Evolutionary conservation across 306 rosid genomes (phyloP), one percentile per base, ranked within the genome.

Genomic region (Gleditsia sinensis): DNA sequence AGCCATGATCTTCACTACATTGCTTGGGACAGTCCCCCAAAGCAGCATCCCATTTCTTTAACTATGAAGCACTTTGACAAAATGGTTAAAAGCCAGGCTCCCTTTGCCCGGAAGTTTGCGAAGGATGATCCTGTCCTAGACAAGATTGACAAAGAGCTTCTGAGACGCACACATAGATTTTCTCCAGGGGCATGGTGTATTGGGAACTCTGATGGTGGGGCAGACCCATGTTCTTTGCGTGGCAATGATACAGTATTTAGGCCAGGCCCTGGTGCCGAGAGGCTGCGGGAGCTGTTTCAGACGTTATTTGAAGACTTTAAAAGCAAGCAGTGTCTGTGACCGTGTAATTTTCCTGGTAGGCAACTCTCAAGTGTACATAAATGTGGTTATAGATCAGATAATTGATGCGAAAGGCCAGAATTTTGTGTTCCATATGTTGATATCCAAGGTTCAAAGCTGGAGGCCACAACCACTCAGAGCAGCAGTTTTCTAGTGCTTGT

Each of bases 1-100:
- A 69, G 92, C 76, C 98, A 93, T 10, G 97, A 93, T 83, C 98
- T 93, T 65, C 98, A 93, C 85, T 91, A 87, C 89, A 93, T 93
- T 75, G 98, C 97, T 69, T 93, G 98, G 98, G 98, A 93, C 94
- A 89, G 9, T 69, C 97, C 98, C 40, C 98, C 98, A 14, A 93
- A 89, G 93, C 98, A 93, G 84, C 98, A 93, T 69, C 98, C 98
- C 25, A 63, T 72, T 45, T 66, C 82, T 17, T 74, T 93, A 81
- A 80, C 96, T 49, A 79, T 79, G 89, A 91, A 88, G 85, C 92
- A 93, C 78, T 93, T 86, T 21, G 91, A 86, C 55, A 87, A 83
- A 75, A 93, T 93, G 98, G 97, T 91, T 19, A 55, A 75, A 27
- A 93, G 97, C 90, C 89, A 79, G 0, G 98, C 98, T 2, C 91